Base-by-base conservation (phyloP, 1,284 basidiomycete genomes). In the Malassezia restricta region DNA sequence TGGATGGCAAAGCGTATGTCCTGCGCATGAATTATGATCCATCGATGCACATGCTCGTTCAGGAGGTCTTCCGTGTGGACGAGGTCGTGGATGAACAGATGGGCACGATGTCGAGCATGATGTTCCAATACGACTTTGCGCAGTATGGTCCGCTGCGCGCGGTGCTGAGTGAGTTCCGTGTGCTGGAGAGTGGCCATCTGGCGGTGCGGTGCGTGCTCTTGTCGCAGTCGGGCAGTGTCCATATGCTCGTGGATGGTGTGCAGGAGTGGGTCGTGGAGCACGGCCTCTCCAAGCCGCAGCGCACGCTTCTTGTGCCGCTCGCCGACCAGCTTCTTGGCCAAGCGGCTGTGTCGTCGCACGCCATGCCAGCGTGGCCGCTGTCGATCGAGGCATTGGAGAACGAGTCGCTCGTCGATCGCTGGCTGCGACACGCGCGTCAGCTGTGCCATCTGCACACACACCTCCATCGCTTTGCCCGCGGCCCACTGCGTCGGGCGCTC, bases 251-350 rank as follows among this genome's bases (percentile, higher is more conserved):
- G 43, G 78, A 81, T 30, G 78, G 82, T 39, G 68, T 77, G 40
- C 71, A 81, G 15, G 76, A 80, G 47, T 95, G 88, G 89, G 80
- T 79, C 0, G 78, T 87, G 38, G 89, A 95, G 68, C 91, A 96
- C 68, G 79, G 81, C 0, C 77, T 94, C 9, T 77, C 86, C 0
- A 77, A 81, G 20, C 78, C 87, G 43, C 76, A 78, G 15, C 47
- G 60, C 12, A 54, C 63, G 15, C 54, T 82, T 51, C 81, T 88
- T 53, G 79, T 92, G 37, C 85, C 89, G 63, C 78, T 92, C 7
- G 86, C 87, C 0, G 85, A 87, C 73, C 76, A 74, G 49, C 77
- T 79, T 62, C 73, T 80, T 5, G 48, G 50, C 14, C 40, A 28
- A n/a, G 46, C 40, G 15, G 48, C 49, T n/a, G 49, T 56, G 14